Evolutionary conservation across 495 filamentous ascomycete species (phyloP).

Genomic region (Aspergillus indologenus): DNA sequence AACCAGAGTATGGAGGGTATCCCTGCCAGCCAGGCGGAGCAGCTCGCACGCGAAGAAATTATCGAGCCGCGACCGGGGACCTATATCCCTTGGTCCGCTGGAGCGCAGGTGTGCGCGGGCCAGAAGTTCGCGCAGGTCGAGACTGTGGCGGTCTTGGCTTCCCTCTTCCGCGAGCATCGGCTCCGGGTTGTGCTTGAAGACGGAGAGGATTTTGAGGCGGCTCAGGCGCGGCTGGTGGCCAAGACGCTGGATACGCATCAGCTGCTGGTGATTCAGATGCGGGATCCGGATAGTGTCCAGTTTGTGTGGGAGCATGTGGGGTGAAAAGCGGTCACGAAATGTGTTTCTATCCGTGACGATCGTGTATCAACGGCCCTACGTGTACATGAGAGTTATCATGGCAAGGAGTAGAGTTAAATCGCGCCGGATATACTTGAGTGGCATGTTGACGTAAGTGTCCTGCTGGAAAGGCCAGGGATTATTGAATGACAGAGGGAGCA

Average conservation of each 20-base stretch:
- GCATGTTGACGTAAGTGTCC: no score
- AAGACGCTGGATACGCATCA: background rate
- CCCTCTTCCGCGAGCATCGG: background rate
- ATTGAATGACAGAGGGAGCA: no score
- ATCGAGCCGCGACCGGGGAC: background rate
- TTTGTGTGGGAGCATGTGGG: background rate
- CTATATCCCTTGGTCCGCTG: constrained; percentile 7
- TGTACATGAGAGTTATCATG: no score
- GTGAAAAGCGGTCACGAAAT: background rate
- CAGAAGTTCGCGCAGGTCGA: constrained; percentile 9
- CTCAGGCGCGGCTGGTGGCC: background rate
- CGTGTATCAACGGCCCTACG: no score
- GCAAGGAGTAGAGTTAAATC: no score
- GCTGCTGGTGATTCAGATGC: background rate
- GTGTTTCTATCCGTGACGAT: no score
- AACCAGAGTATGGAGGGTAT: background rate
- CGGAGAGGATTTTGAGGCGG: background rate
- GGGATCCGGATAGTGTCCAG: background rate
- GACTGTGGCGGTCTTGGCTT: constrained; percentile 3
- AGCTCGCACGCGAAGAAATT: background rate
- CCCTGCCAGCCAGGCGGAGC: background rate
- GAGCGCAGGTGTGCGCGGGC: constrained; percentile 2
- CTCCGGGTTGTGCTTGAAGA: background rate
- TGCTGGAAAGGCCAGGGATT: no score
- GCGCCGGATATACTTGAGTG: no score